These are phyloP conservation scores for Microbotryum lychnidis-dioicae DNA, from an alignment of 1,284 basidiomycete genomes.

Conservation along the genomic window DNA sequence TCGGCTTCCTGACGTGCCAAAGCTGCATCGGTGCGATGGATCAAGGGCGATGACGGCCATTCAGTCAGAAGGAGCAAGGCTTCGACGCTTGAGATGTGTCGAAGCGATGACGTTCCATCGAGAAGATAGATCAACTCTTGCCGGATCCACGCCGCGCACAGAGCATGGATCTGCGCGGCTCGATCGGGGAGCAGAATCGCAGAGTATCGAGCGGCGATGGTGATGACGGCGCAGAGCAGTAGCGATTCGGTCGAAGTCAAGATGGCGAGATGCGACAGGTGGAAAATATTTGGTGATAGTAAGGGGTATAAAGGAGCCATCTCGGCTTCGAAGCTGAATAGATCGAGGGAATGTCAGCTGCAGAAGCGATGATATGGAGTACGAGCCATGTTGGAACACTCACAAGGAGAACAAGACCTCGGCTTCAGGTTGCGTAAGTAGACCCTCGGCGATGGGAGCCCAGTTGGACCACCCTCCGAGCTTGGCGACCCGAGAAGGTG, in stretches of 20 bases:
- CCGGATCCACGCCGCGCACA: constrained; percentile 18
- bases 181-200: constrained; percentile 11
- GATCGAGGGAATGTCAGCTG: neutral
- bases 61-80: constrained; percentile 26
- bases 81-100: constrained; percentile 27
- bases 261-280: constrained; percentile 14
- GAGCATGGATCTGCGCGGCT: constrained; percentile 15
- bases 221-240: constrained; percentile 24
- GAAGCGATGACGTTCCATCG: constrained; percentile 16
- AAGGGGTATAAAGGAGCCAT: constrained; percentile 28
- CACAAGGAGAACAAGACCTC: constrained; percentile 24
- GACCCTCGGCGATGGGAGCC: constrained; percentile 20
- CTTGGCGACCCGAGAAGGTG: too few species aligned
- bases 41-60: constrained; percentile 22
- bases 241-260: constrained; percentile 26
- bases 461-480: constrained; percentile 16
- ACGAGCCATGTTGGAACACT: neutral
- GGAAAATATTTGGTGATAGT: constrained; percentile 22
- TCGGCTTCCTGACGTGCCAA: neutral
- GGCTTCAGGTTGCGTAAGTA: constrained; percentile 19
- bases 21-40: neutral
- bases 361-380: neutral
- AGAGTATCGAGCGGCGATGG: constrained; percentile 27
- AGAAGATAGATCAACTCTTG: constrained; percentile 18
- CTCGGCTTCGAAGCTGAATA: constrained; percentile 22